Percentiles rank a stretch among this genome's conserved stretches.
phyloP scores from a whole-genome alignment of 371 early-diverging fungal genomes.

The Mucor plumbeus region DNA sequence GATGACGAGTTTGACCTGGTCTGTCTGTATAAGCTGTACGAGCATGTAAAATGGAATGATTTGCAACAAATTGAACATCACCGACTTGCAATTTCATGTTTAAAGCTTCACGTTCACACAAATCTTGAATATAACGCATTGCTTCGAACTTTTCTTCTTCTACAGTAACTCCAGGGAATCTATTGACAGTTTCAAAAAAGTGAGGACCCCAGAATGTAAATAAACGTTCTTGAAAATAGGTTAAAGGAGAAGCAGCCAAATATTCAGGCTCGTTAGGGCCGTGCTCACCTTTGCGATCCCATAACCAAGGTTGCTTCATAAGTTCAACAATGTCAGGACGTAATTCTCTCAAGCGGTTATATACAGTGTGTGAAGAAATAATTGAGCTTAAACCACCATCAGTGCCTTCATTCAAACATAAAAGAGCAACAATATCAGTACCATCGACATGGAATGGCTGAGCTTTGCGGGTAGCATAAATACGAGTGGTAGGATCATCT shows the following conservation, averaged over 20 bases:
- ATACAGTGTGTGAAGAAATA: slow-evolving; percentile 52
- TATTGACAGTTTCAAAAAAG: slow-evolving; percentile 49
- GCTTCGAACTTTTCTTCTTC: slow-evolving; percentile 43
- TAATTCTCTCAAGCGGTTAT: slow-evolving; percentile 40
- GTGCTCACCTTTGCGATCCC: slow-evolving; percentile 51
- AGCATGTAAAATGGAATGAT: slow-evolving; percentile 52
- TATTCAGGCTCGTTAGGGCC: slow-evolving; percentile 37
- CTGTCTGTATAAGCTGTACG: slow-evolving; percentile 44
- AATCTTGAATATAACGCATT: slow-evolving; percentile 45
- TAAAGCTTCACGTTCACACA: slow-evolving; percentile 47
- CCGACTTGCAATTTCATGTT: slow-evolving; percentile 48
- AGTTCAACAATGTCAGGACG: slow-evolving; percentile 52
- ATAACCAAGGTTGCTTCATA: slow-evolving; percentile 51
- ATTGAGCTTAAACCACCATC: slow-evolving; percentile 47
- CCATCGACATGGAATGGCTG: slow-evolving; percentile 57
- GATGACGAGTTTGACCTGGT: slow-evolving; percentile 40
- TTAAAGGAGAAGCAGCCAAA: slow-evolving; percentile 38
- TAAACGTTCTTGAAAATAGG: slow-evolving; percentile 35
- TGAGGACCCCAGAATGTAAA: slow-evolving; percentile 56
- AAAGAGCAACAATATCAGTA: slow-evolving; percentile 45
- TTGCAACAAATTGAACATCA: slow-evolving; percentile 52
- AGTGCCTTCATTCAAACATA: slow-evolving; percentile 41
- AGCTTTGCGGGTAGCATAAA: slow-evolving; percentile 54
- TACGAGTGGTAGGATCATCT: slow-evolving; percentile 50
- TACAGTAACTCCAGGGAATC: slow-evolving; percentile 38